phyloP scores from a whole-genome alignment of 345 rosid species.

The Cardiospermum halicacabum region DNA sequence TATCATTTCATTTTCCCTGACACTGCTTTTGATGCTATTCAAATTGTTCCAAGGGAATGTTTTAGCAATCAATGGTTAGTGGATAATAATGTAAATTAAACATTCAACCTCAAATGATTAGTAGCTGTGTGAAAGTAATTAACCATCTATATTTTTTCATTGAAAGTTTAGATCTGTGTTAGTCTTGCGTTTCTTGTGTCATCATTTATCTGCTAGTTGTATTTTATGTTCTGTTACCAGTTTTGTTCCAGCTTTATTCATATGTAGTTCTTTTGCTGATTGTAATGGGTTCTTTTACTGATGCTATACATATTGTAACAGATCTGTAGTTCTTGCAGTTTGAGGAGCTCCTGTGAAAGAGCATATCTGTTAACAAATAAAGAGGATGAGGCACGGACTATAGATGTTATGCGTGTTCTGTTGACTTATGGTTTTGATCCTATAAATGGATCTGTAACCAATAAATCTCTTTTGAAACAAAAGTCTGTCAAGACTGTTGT shows the following conservation, averaged over 20 bases:
- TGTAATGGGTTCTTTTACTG: slow-evolving; percentile 17
- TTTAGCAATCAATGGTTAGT: background rate
- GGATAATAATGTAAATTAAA: background rate
- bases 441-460: slow-evolving; percentile 45
- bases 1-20: background rate
- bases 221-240: background rate
- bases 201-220: background rate
- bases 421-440: slow-evolving; percentile 74
- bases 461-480: slow-evolving; percentile 59
- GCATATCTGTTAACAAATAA: slow-evolving; percentile 81
- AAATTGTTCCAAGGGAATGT: background rate
- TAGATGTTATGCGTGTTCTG: slow-evolving; percentile 82
- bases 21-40: background rate
- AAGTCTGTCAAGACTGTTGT: slow-evolving; percentile 76
- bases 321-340: slow-evolving; percentile 94
- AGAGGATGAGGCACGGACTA: slow-evolving; percentile 91
- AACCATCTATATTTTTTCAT: background rate
- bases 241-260: slow-evolving; percentile 1
- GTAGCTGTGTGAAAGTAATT: background rate
- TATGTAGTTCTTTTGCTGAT: slow-evolving; percentile 6
- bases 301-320: slow-evolving; percentile 32
- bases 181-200: background rate
- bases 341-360: slow-evolving; percentile 82
- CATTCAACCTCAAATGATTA: background rate
- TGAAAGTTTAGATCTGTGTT: background rate